Evolutionary conservation across 768 basidiomycete species (phyloP).

Genomic region (Lepiota subincarnata): DNA sequence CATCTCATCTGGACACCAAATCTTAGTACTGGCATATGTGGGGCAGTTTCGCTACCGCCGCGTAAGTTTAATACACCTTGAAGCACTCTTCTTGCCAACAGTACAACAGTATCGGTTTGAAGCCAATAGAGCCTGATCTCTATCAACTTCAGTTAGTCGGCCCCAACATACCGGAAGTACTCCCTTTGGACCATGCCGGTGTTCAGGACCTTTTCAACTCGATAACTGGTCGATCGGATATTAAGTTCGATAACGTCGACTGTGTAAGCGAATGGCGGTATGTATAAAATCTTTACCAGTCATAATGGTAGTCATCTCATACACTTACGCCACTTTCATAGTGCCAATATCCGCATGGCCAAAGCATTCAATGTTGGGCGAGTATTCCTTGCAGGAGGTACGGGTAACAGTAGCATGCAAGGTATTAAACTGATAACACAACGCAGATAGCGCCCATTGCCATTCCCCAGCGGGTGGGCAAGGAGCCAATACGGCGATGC

Average conservation of each 20-base stretch:
- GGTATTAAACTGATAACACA: too few relatives aligned
- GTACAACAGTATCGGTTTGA: too few relatives aligned
- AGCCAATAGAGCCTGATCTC: too few relatives aligned
- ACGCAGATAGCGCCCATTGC: conserved; percentile 39
- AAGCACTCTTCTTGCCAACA: too few relatives aligned
- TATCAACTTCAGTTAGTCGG: too few relatives aligned
- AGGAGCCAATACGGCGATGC: conserved; percentile 29
- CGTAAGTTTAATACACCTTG: conserved; percentile 21
- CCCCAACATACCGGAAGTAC: too few relatives aligned
- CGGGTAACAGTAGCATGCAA: background rate
- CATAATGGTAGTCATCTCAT: background rate
- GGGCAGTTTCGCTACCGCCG: conserved; percentile 31
- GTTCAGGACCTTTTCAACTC: too few relatives aligned
- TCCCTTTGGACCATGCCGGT: too few relatives aligned
- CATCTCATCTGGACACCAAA: background rate
- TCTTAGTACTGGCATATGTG: conserved; percentile 45
- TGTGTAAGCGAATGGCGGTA: too few relatives aligned
- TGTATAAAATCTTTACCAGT: background rate
- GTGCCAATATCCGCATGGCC: conserved; percentile 44
- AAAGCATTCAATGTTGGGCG: conserved; percentile 35
- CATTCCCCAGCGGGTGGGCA: conserved; percentile 32
- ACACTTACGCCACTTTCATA: conserved; percentile 16
- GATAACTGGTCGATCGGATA: too few relatives aligned
- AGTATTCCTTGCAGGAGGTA: conserved; percentile 43
- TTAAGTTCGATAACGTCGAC: too few relatives aligned